Percentiles rank a stretch among this genome's conserved stretches.
These are phyloP conservation scores for Mortierella antarctica DNA, from an alignment of 192 early-diverging fungal species.

Conservation along the genomic window DNA sequence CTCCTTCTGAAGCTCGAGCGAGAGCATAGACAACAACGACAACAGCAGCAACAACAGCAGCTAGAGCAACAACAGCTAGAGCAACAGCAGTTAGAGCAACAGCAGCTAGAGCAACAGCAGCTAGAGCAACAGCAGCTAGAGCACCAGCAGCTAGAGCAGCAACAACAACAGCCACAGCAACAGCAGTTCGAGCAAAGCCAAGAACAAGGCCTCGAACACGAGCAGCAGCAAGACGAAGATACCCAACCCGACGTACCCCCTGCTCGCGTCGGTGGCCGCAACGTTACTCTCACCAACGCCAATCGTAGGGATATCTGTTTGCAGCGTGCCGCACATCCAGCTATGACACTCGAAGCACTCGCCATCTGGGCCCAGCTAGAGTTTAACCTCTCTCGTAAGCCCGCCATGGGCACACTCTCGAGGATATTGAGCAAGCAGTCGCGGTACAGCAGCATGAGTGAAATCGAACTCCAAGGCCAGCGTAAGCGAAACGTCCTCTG, in stretches of 20 bases:
- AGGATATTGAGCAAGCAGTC: conserved; percentile 26
- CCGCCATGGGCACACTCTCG: conserved; percentile 46
- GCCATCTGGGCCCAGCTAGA: conserved; percentile 27
- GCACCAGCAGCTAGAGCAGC: conserved; percentile 5
- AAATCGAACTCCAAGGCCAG: conserved; percentile 22
- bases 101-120: background rate
- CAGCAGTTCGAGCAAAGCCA: background rate
- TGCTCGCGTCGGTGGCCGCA: conserved; percentile 9
- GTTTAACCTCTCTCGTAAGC: conserved; percentile 16
- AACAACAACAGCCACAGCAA: conserved; percentile 7
- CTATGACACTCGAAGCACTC: conserved; percentile 30
- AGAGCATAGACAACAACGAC: background rate
- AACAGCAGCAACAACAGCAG: conserved; percentile 21
- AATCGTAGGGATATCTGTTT: conserved; percentile 41
- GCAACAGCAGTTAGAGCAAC: conserved; percentile 17
- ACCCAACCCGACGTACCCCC: background rate
- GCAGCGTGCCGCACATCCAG: conserved; percentile 22
- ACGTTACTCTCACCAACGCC: conserved; percentile 40
- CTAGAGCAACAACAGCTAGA: conserved; percentile 10
- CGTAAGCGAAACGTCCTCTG: conserved; percentile 35
- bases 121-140: conserved; percentile 1
- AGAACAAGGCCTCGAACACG: background rate
- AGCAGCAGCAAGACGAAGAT: background rate
- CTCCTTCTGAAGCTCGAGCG: background rate
- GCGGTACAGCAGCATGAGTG: conserved; percentile 25